Evolutionary conservation across 2,329 filamentous ascomycete genomes (phyloP).

Genomic region (Pestalotiopsis sp.): DNA sequence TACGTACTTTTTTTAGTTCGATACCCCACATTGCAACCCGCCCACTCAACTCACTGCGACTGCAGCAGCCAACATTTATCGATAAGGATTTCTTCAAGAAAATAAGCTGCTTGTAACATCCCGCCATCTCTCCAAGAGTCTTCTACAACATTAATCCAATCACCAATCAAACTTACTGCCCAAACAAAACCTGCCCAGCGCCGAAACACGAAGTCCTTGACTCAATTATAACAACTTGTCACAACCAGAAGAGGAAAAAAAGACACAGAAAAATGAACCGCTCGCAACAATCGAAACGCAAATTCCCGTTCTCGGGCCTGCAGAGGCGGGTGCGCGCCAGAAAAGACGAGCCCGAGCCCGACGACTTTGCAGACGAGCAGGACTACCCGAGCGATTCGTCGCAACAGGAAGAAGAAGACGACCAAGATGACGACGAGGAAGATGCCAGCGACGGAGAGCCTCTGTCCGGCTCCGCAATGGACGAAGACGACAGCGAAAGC

Average conservation of each 20-base stretch:
- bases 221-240: background rate
- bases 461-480: conserved; percentile 16
- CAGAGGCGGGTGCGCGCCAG: conserved; percentile 47
- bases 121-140: too few species aligned
- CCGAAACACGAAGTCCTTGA: background rate
- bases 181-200: too few species aligned
- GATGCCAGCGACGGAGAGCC: background rate
- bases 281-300: conserved; percentile 39
- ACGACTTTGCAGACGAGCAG: conserved; percentile 34
- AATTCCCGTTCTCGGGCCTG: conserved; percentile 36
- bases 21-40: too few species aligned
- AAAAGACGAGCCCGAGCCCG: conserved; percentile 44
- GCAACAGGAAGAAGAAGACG: conserved; percentile 26
- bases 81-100: too few species aligned
- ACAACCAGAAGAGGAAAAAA: background rate
- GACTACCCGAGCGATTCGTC: conserved; percentile 33
- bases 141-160: too few species aligned
- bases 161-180: too few species aligned
- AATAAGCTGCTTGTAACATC: too few species aligned
- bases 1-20: too few species aligned
- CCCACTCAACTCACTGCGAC: too few species aligned
- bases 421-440: conserved; percentile 14
- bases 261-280: conserved; percentile 22
- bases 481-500: conserved; percentile 36
- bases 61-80: too few species aligned